Evolutionary conservation across 2,329 filamentous ascomycete species (phyloP).

Genomic region (Neoarthrinium moseri): DNA sequence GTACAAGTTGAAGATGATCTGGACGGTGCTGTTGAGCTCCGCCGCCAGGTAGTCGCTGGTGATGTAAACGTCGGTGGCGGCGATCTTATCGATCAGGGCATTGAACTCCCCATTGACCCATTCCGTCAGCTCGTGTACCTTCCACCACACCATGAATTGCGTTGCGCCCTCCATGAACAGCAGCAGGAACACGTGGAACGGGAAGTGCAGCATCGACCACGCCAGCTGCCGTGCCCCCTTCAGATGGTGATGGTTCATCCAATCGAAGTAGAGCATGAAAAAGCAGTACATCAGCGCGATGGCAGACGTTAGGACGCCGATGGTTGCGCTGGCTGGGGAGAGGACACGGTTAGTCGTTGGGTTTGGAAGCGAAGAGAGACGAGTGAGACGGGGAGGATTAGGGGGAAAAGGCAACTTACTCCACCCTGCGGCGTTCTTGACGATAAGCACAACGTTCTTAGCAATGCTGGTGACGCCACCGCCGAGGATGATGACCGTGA

Average conservation of each 20-base stretch:
- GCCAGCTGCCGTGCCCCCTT: conserved; percentile 54
- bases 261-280: conserved; percentile 52
- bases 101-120: conserved; percentile 24
- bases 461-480: conserved; percentile 59
- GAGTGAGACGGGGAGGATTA: no score
- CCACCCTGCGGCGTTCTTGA: conserved; percentile 35
- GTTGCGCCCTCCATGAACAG: conserved; percentile 60
- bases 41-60: conserved; percentile 10
- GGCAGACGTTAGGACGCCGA: conserved; percentile 36
- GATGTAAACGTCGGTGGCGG: neutral
- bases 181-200: conserved; percentile 60
- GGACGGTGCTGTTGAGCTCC: neutral
- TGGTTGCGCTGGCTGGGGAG: conserved; percentile 29
- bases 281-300: conserved; percentile 38
- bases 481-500: conserved; percentile 66
- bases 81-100: conserved; percentile 2
- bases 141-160: conserved; percentile 49
- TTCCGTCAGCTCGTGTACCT: conserved; percentile 18
- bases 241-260: conserved; percentile 60
- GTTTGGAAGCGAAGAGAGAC: neutral
- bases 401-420: no score
- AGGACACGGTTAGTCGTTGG: neutral
- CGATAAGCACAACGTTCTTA: conserved; percentile 46
- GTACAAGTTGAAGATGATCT: neutral
- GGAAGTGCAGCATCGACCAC: conserved; percentile 57